A percentile compares a stretch with the other conserved stretches of the same genome.
phyloP scores from a whole-genome alignment of 2,329 filamentous ascomycete species.

The Claviceps sp. region DNA sequence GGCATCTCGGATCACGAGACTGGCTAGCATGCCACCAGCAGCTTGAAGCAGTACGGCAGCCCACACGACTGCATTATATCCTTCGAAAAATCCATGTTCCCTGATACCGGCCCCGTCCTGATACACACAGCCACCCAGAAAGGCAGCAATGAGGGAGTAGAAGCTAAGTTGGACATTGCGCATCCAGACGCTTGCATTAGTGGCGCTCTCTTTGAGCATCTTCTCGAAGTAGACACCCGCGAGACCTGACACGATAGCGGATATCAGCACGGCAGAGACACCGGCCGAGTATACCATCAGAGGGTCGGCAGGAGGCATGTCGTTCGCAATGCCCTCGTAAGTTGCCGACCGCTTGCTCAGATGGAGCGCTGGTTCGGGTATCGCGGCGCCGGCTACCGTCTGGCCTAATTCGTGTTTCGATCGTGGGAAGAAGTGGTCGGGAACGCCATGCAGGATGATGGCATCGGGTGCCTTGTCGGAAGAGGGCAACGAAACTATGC shows the following conservation, averaged over 20 bases:
- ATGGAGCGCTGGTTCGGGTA: constrained; percentile 11
- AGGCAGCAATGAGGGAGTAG: constrained; percentile 81
- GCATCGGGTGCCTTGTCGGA: constrained; percentile 40
- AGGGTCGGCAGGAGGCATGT: constrained; percentile 31
- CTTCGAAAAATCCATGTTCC: constrained; percentile 80
- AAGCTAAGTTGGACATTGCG: constrained; percentile 90
- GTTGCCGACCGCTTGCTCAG: constrained; percentile 61
- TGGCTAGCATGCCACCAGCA: constrained; percentile 65
- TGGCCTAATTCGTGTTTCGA: constrained; percentile 66
- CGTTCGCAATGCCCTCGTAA: constrained; percentile 72
- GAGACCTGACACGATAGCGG: constrained; percentile 68
- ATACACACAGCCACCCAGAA: constrained; percentile 75
- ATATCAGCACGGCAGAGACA: constrained; percentile 61
- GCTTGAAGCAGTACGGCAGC: constrained; percentile 71
- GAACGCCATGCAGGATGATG: constrained; percentile 48
- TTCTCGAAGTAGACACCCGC: constrained; percentile 86
- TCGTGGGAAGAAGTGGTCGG: constrained; percentile 59
- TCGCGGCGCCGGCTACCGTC: constrained; percentile 13
- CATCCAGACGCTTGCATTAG: constrained; percentile 72
- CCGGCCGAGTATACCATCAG: constrained; percentile 69
- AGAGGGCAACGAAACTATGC: constrained; percentile 68
- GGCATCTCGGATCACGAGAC: constrained; percentile 26
- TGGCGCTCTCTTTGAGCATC: constrained; percentile 72
- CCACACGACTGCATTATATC: constrained; percentile 91
- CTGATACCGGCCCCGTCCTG: constrained; percentile 77